phyloP scores from a whole-genome alignment of 805 yeast species.

The Priceomyces haplophilus region DNA sequence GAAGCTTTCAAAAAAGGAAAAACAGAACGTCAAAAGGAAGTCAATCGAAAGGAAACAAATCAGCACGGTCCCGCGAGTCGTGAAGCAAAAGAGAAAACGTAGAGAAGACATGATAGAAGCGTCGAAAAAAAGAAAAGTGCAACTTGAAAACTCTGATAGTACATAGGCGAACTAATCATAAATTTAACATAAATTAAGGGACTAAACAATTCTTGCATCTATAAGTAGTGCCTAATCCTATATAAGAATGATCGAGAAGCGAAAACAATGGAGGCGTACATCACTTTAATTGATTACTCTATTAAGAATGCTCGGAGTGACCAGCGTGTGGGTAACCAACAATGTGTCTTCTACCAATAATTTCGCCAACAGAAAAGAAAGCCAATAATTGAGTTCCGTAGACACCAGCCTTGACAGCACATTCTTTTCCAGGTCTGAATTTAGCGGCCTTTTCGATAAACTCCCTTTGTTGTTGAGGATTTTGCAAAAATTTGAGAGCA shows the following conservation, averaged over 20 bases:
- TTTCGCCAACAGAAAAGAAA: constrained; percentile 91
- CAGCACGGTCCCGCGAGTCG: constrained; percentile 76
- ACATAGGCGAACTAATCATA: neutral
- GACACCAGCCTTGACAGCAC: constrained; percentile 64
- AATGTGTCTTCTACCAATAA: constrained; percentile 90
- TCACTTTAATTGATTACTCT: too few species aligned
- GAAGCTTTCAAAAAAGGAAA: constrained; percentile 62
- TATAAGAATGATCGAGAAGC: neutral
- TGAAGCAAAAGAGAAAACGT: constrained; percentile 61
- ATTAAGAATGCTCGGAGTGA: constrained; percentile 27
- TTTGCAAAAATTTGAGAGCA: constrained; percentile 34
- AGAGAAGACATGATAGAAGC: constrained; percentile 71
- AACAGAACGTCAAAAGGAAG: constrained; percentile 54
- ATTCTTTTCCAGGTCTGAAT: constrained; percentile 51
- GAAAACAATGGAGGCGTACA: too few species aligned
- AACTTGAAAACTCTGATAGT: neutral
- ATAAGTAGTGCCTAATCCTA: neutral
- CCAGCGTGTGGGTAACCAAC: constrained; percentile 79
- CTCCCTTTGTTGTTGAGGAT: constrained; percentile 56
- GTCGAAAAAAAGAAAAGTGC: constrained; percentile 57
- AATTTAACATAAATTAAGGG: constrained; percentile 2
- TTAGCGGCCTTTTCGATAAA: constrained; percentile 45
- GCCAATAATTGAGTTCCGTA: constrained; percentile 84
- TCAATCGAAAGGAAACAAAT: constrained; percentile 68
- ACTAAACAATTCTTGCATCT: neutral